phyloP scores from a whole-genome alignment of 176 grass and related monocot species.

The Bonia amplexicaulis region DNA sequence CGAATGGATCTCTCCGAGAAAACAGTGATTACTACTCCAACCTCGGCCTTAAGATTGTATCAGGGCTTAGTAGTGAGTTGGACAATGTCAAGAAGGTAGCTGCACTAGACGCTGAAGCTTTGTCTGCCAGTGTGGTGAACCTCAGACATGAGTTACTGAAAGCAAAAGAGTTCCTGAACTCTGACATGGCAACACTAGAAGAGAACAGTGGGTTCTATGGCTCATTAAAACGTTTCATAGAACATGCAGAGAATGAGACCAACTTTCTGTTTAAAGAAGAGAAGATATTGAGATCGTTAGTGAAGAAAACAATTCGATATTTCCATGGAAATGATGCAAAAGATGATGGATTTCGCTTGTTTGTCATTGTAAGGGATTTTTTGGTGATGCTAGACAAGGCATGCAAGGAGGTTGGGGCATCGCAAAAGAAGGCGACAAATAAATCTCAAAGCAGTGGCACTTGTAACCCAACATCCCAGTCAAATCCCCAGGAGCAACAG shows the following conservation, averaged over 20 bases:
- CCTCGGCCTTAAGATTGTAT: constrained; percentile 70
- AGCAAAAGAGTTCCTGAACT: constrained; percentile 50
- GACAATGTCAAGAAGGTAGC: constrained; percentile 72
- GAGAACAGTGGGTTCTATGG: constrained; percentile 55
- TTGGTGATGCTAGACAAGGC: constrained; percentile 79
- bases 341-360: constrained; percentile 69
- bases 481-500: constrained; percentile 29
- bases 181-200: constrained; percentile 38
- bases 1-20: constrained; percentile 33
- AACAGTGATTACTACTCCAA: constrained; percentile 30
- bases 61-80: constrained; percentile 55
- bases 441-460: constrained; percentile 9
- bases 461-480: background rate
- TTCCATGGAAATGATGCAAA: constrained; percentile 78
- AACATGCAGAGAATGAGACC: constrained; percentile 46
- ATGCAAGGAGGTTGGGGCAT: constrained; percentile 74
- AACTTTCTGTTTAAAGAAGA: constrained; percentile 63
- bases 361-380: constrained; percentile 77
- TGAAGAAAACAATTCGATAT: constrained; percentile 70
- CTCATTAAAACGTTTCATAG: constrained; percentile 45
- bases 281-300: constrained; percentile 60
- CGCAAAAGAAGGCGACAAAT: constrained; percentile 30
- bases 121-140: constrained; percentile 41
- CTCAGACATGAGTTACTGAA: constrained; percentile 50
- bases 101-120: constrained; percentile 51